Conservation (phyloP, 1,139 yeast genomes). For the Geotrichum bryndzae region DNA sequence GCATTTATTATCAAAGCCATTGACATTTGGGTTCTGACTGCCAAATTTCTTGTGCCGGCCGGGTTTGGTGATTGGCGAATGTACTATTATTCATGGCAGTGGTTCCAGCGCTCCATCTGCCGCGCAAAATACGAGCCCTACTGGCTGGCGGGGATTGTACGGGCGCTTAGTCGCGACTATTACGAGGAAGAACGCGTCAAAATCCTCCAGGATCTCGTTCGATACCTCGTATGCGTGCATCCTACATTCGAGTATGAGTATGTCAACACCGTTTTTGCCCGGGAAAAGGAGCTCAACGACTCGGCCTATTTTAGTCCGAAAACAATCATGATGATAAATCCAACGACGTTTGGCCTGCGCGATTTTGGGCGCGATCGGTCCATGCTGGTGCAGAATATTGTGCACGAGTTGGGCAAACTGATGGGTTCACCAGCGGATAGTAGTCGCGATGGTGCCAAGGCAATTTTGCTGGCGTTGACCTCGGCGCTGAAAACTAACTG, state of each 20-base stretch:
- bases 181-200: constrained; percentile 9
- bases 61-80: neutral
- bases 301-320: neutral
- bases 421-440: neutral
- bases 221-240: constrained; percentile 7
- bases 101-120: constrained; percentile 6
- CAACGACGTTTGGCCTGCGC: neutral
- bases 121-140: constrained; percentile 8
- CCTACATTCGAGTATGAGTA: constrained; percentile 7
- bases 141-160: constrained; percentile 8
- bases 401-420: neutral
- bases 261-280: constrained; percentile 6
- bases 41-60: constrained; percentile 3
- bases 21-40: constrained; percentile 9
- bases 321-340: neutral
- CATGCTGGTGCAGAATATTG: neutral
- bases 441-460: neutral
- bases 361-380: neutral
- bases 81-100: constrained; percentile 13
- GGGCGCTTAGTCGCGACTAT: neutral
- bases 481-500: constrained; percentile 8
- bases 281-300: neutral
- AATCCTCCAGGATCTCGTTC: constrained; percentile 3
- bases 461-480: neutral
- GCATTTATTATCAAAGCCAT: constrained; percentile 6